Conservation (phyloP, 306 rosid genomes). For the Inga oerstediana region DNA sequence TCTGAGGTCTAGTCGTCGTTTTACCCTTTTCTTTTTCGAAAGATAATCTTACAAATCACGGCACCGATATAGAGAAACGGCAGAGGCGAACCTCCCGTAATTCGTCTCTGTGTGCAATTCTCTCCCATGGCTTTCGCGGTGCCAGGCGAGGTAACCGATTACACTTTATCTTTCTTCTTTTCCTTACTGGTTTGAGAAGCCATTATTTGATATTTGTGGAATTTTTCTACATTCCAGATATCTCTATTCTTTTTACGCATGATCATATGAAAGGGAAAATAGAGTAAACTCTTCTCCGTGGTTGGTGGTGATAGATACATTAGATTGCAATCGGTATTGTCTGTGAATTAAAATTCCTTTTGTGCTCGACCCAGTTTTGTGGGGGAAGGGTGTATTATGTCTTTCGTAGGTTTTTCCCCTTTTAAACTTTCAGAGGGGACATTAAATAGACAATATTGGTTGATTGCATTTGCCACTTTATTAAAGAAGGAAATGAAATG, state of each 20-base stretch:
- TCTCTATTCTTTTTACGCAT: neutral
- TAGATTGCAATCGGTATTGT: neutral
- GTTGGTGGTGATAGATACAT: neutral
- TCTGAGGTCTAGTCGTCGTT: no score
- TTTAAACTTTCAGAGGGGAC: neutral
- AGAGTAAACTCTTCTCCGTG: neutral
- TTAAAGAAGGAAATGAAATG: neutral
- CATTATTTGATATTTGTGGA: neutral
- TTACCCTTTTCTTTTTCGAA: no score
- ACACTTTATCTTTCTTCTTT: neutral
- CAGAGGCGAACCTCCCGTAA: no score
- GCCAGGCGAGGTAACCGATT: constrained; percentile 24
- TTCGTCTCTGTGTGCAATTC: neutral
- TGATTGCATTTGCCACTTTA: neutral
- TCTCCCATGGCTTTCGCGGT: constrained; percentile 4
- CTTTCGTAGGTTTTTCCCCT: neutral
- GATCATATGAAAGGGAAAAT: neutral
- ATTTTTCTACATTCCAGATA: neutral
- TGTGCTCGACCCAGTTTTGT: neutral
- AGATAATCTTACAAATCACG: no score
- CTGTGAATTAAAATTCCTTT: neutral
- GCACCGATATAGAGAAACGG: no score
- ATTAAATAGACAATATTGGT: neutral
- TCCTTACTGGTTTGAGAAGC: neutral
- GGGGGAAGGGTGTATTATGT: neutral